Conservation (phyloP, 2,329 filamentous ascomycete species). For the Leptodontidium sp. region DNA sequence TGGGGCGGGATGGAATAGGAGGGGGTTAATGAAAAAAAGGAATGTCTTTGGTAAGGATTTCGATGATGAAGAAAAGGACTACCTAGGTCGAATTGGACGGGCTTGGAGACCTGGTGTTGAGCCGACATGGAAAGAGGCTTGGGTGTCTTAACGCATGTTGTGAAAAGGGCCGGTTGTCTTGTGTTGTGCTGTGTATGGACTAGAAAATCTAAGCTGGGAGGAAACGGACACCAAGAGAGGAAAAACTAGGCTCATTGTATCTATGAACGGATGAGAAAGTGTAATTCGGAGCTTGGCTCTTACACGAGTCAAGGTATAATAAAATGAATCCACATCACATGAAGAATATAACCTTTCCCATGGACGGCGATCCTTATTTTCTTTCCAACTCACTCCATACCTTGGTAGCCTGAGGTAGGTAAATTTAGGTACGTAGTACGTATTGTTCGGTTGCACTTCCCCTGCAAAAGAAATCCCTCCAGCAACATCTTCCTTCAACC, state of each 20-base stretch:
- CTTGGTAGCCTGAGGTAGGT: too few species aligned
- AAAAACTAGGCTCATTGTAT: slow-evolving; percentile 2
- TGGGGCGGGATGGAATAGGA: slow-evolving; percentile 15
- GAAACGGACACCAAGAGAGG: neutral
- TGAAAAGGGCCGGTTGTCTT: neutral
- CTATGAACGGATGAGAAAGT: neutral
- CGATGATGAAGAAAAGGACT: slow-evolving; percentile 7
- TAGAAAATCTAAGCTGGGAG: neutral
- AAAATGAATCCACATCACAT: neutral
- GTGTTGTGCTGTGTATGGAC: slow-evolving; percentile 5
- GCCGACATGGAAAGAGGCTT: neutral
- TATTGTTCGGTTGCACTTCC: neutral
- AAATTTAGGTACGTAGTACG: too few species aligned
- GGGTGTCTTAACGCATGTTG: neutral
- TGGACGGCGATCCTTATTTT: neutral
- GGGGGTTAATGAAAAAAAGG: slow-evolving; percentile 15
- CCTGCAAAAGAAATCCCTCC: neutral
- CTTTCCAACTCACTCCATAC: neutral
- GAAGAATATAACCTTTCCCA: neutral
- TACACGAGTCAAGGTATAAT: neutral
- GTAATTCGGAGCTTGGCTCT: slow-evolving; percentile 3
- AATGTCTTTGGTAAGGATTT: neutral
- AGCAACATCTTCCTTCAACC: neutral
- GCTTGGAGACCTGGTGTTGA: neutral
- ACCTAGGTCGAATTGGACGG: neutral